phyloP scores from a whole-genome alignment of 805 yeast species.

The Sugiyamaella valdiviana region DNA sequence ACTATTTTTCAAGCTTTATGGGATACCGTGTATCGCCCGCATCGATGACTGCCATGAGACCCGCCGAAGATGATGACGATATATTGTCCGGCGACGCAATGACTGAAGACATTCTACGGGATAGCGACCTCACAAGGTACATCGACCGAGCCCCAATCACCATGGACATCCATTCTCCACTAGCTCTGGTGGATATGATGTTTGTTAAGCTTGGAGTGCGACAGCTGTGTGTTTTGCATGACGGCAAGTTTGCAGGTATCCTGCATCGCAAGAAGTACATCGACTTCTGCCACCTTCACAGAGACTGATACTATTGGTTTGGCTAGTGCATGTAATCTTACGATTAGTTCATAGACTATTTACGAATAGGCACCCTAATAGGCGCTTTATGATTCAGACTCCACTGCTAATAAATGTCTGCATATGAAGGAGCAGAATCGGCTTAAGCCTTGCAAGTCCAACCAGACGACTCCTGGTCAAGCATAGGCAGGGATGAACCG shows the following conservation, averaged over 20 bases:
- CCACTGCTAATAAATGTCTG: no score
- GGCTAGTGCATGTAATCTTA: no score
- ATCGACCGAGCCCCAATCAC: conserved; percentile 45
- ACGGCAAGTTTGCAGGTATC: conserved; percentile 46
- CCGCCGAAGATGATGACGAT: background rate
- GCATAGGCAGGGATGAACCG: conserved; percentile 91
- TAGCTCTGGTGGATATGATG: conserved; percentile 45
- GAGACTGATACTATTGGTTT: background rate
- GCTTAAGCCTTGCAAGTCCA: conserved; percentile 17
- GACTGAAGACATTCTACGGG: background rate
- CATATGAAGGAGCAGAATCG: no score
- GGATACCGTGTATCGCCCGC: background rate
- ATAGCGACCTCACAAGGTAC: conserved; percentile 35
- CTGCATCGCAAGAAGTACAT: conserved; percentile 49
- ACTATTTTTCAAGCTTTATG: background rate
- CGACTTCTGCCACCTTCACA: conserved; percentile 35
- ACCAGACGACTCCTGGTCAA: conserved; percentile 36
- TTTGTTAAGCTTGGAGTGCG: conserved; percentile 49
- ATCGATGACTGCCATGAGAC: background rate
- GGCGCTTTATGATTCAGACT: no score
- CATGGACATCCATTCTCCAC: conserved; percentile 42
- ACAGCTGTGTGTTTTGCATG: conserved; percentile 40
- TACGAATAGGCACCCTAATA: no score
- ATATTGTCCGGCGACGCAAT: conserved; percentile 3
- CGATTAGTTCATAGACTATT: no score